Evolutionary conservation across 2,329 filamentous ascomycete genomes (phyloP).

Genomic region (Exserohilum rostratum): DNA sequence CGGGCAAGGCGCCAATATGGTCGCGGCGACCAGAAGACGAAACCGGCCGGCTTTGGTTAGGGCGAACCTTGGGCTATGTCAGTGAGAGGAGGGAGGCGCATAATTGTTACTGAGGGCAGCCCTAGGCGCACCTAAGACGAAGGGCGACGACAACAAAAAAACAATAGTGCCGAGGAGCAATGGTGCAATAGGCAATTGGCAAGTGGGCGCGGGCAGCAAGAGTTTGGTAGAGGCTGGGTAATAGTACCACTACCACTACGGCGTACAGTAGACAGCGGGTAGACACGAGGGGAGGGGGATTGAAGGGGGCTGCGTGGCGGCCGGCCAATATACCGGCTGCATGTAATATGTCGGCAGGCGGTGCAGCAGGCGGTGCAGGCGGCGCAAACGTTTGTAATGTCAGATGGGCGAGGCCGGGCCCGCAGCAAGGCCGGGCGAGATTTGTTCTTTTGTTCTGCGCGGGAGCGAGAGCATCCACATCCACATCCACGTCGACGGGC

Average conservation of each 20-base stretch:
- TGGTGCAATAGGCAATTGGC: no score
- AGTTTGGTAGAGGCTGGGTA: no score
- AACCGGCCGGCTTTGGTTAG: constrained; percentile 17
- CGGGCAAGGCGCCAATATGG: background rate
- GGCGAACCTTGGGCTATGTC: constrained; percentile 10
- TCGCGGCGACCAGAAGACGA: constrained; percentile 16
- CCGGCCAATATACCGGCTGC: constrained; percentile 26
- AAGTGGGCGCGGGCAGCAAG: no score
- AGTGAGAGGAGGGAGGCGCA: background rate
- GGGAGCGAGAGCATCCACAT: no score
- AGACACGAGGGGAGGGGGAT: constrained; percentile 5
- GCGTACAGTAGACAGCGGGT: background rate
- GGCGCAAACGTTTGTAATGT: background rate
- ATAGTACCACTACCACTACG: no score
- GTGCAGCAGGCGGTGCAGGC: constrained; percentile 1
- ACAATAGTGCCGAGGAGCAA: constrained; percentile 10
- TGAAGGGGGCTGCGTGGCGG: constrained; percentile 23
- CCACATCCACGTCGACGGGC: no score
- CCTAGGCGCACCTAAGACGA: no score
- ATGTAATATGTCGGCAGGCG: constrained; percentile 9
- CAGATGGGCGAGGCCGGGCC: background rate
- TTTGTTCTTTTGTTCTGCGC: constrained; percentile 16
- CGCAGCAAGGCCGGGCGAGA: constrained; percentile 5
- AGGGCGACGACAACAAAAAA: no score
- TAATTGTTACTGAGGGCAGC: constrained; percentile 1